Base-by-base conservation (phyloP, 2,329 filamentous ascomycete species). In the Claviceps purpurea region DNA sequence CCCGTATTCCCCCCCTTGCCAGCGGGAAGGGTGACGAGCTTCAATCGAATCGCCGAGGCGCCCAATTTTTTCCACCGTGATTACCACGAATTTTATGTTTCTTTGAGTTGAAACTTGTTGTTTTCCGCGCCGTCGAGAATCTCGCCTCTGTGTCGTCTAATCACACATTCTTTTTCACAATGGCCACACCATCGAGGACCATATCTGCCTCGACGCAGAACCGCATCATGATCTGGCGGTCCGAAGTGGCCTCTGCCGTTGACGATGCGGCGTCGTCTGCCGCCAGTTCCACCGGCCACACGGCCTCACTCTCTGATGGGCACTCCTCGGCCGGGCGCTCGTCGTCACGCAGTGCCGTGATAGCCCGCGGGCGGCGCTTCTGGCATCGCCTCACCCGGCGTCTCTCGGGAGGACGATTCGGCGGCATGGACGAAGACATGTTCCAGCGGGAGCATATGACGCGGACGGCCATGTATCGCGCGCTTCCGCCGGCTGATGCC, bases 211-310 rank as follows among this genome's bases (percentile, higher is more conserved):
- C 53, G n/a, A 52, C 53, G 14, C 50, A 55, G 24, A 53, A 47
- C 48, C 69, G 70, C 61, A 75, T 78, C 56, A 62, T 72, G 54
- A 66, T 73, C 54, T 79, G 76, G 76, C 71, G 72, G 52, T 64
- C 64, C 50, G 76, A 78, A 62, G 73, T 78, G 47, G 65, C 65
- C 39, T 60, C 63, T 22, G 63, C 67, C 47, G 61, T 64, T 64
- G 51, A 63, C 65, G 6, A 60, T 57, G 16, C 43, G n/a, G 52
- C 47, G 16, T 63, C 60, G 20, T 60, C 64, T 16, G 59, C 59
- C 37, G 47, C 48, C 53, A n/a, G 61, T 60, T 37, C 60, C 64
- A 42, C 59, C 59, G 24, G 55, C 56, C n/a, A 50, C 22, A 45
- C 49, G 14, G 50, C 41, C 1, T 51, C 51, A 2, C 26, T 51